Percentiles rank a stretch among this genome's conserved stretches.
These are phyloP conservation scores for Xylariaceae sp. DNA, from an alignment of 2,329 filamentous ascomycete genomes.

Conservation along the genomic window DNA sequence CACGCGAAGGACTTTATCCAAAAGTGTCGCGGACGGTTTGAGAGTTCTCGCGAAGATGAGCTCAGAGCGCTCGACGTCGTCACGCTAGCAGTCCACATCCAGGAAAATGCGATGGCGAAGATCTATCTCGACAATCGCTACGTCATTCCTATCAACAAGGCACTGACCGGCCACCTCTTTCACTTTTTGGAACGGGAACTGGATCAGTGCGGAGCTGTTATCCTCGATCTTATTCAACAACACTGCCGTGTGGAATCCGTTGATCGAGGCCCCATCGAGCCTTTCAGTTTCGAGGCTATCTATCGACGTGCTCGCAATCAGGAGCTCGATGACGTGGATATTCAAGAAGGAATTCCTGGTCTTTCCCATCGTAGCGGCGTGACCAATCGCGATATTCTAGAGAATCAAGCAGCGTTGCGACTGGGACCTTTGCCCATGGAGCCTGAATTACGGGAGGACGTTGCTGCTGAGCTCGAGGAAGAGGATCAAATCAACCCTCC, in stretches of 20 bases:
- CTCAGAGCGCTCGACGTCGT: slow-evolving; percentile 69
- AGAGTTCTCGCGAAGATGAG: slow-evolving; percentile 74
- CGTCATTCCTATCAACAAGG: slow-evolving; percentile 79
- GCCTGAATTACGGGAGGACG: slow-evolving; percentile 71
- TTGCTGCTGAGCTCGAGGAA: slow-evolving; percentile 80
- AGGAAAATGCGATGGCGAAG: slow-evolving; percentile 70
- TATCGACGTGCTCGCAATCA: slow-evolving; percentile 55
- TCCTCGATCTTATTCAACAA: slow-evolving; percentile 65
- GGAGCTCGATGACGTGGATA: slow-evolving; percentile 58
- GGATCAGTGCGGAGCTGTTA: slow-evolving; percentile 70
- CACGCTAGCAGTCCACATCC: slow-evolving; percentile 69
- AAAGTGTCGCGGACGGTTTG: slow-evolving; percentile 62
- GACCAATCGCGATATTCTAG: slow-evolving; percentile 55
- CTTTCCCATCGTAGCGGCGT: slow-evolving; percentile 51
- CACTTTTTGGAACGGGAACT: slow-evolving; percentile 86
- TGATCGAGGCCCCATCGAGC: slow-evolving; percentile 57
- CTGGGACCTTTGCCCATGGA: slow-evolving; percentile 84
- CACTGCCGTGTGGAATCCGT: slow-evolving; percentile 56
- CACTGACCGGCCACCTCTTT: slow-evolving; percentile 75
- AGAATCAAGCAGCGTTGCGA: slow-evolving; percentile 56
- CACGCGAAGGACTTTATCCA: slow-evolving; percentile 72
- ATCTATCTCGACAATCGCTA: slow-evolving; percentile 85
- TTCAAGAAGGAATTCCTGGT: slow-evolving; percentile 60
- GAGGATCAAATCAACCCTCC: slow-evolving; percentile 76
- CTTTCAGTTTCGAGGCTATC: slow-evolving; percentile 56